Base-by-base conservation (phyloP, 352 stramenopile genomes). In the Phytophthora sojae region DNA sequence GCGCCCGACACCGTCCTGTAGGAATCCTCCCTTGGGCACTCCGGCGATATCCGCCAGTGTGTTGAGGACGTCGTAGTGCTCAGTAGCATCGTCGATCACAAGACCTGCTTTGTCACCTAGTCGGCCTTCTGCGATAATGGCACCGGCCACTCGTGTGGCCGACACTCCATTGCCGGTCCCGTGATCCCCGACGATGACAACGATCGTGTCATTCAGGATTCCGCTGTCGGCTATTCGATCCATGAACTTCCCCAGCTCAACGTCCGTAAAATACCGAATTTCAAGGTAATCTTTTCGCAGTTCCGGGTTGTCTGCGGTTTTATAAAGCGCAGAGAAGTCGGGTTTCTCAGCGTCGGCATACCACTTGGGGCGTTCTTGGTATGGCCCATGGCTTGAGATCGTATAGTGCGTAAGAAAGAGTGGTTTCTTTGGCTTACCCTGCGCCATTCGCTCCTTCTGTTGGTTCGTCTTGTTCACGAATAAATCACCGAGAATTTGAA, bases 1-100 rank as follows among this genome's bases (percentile, higher is more conserved):
- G 6, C 45, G 45, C 2, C n/a, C 45, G 9, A 53, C n/a, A 53
- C 45, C 45, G 19, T 25, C 19, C 21, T 53, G 45, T 6, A 53
- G 3, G 21, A 91, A 87, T 2, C 81, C 81, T 6, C 79, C 69
- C 0, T 73, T 11, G 4, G 81, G 81, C 0, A 88, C 67, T 1
- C 83, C 81, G 0, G 85, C 74, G 32, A 91, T 88, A 30, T 89
- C 80, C 0, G 77, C 80, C 12, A 91, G 32, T 4, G 81, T 89
- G 51, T 89, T 91, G 51, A 91, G 75, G 15, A 80, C 61, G 15
- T 50, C 45, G 21, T 53, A 53, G 45, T 53, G 45, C 45, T 53
- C 45, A 3, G 45, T 29, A 7, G 45, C n/a, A 19, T 53, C 45
- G 21, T 53, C 45, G 14, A 53, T 14, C 19, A 53, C 45, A 9